Evolutionary conservation across 1,284 basidiomycete genomes (phyloP).

Genomic region (Rhodotorula sp.): DNA sequence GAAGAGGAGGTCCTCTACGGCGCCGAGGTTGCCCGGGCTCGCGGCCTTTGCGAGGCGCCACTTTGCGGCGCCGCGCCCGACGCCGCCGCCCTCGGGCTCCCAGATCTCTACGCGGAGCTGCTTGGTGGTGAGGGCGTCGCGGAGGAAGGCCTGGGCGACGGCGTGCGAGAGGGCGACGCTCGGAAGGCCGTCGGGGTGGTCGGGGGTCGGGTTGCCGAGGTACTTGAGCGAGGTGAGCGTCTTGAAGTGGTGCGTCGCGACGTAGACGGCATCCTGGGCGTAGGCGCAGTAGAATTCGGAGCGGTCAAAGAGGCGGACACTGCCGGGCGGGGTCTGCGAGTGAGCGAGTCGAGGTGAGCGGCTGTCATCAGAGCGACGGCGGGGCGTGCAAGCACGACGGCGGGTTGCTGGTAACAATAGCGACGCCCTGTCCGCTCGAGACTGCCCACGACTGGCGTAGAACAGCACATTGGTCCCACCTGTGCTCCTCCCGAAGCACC

Average conservation of each 20-base stretch:
- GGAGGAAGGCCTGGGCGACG: conserved; percentile 80
- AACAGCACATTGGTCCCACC: too few relatives aligned
- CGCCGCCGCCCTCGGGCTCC: conserved; percentile 21
- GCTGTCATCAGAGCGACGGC: not conserved
- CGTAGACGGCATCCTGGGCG: conserved; percentile 81
- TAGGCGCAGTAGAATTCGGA: conserved; percentile 85
- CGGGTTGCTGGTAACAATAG: too few relatives aligned
- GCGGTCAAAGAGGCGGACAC: conserved; percentile 81
- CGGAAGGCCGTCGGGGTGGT: conserved; percentile 59
- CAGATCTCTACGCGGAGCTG: conserved; percentile 91
- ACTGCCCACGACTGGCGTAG: too few relatives aligned
- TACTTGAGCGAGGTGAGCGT: conserved; percentile 84
- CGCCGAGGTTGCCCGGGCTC: conserved; percentile 90
- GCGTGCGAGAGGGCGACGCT: conserved; percentile 75
- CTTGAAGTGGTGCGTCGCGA: conserved; percentile 70
- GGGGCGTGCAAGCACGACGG: too few relatives aligned
- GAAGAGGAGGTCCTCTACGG: conserved; percentile 92
- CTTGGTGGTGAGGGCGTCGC: conserved; percentile 85
- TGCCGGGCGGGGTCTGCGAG: conserved; percentile 55
- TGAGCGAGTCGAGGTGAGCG: too few relatives aligned
- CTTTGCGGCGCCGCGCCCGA: conserved; percentile 30
- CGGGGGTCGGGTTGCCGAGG: conserved; percentile 57
- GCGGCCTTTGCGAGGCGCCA: conserved; percentile 60
- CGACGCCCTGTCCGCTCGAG: too few relatives aligned
- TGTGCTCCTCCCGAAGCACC: too few relatives aligned